Evolutionary conservation across 257 asterid genomes (phyloP).

Genomic region (Lycium barbarum): DNA sequence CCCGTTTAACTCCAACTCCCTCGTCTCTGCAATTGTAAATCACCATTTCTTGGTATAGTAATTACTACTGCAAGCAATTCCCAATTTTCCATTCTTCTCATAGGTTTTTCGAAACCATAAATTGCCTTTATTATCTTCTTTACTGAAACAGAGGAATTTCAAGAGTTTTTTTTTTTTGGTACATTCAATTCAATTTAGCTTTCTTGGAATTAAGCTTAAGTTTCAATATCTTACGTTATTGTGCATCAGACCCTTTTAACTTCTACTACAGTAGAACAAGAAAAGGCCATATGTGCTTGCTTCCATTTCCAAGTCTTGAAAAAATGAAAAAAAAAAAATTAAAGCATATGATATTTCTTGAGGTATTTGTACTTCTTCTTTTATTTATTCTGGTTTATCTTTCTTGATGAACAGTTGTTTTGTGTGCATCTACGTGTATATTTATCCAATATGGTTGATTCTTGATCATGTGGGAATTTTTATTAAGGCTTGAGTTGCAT

Average conservation of each 20-base stretch:
- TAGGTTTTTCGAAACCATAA: background rate
- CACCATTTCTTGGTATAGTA: background rate
- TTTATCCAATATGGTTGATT: background rate
- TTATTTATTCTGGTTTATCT: background rate
- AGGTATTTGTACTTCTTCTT: background rate
- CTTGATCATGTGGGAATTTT: background rate
- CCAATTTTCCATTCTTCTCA: background rate
- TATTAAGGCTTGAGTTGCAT: too few species aligned
- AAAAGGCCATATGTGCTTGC: background rate
- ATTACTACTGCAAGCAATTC: background rate
- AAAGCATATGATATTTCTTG: background rate
- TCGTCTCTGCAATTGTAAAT: background rate
- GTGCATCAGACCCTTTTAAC: background rate
- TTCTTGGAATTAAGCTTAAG: background rate
- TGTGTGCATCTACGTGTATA: too few species aligned
- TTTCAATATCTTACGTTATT: background rate
- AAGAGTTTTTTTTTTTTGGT: background rate
- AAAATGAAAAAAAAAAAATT: background rate
- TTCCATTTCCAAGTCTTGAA: background rate
- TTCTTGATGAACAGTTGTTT: too few species aligned
- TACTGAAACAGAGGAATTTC: background rate
- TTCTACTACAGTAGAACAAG: background rate
- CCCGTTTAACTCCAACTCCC: background rate
- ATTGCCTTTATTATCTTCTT: background rate
- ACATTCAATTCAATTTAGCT: background rate